phyloP scores from a whole-genome alignment of 2,329 filamentous ascomycete species.

The Macroventuria anomochaeta region DNA sequence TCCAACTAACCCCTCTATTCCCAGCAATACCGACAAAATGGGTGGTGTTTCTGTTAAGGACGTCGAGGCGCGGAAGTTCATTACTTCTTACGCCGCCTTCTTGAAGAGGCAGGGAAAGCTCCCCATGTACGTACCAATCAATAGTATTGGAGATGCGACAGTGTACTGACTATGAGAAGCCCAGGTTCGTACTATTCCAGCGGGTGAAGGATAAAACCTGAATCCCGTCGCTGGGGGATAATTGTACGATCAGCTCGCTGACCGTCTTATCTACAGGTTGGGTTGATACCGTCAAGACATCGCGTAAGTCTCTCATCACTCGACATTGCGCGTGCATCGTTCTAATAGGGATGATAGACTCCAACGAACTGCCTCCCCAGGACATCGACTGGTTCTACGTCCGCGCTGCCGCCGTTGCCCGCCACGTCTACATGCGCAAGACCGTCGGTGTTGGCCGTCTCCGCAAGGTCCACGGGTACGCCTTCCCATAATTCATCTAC shows the following conservation, averaged over 20 bases:
- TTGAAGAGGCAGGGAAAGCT: slow-evolving; percentile 95
- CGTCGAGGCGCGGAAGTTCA: slow-evolving; percentile 91
- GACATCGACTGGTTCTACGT: slow-evolving; percentile 94
- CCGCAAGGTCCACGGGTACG: slow-evolving; percentile 83
- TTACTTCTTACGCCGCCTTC: slow-evolving; percentile 83
- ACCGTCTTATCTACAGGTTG: slow-evolving; percentile 73
- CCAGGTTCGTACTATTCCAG: slow-evolving; percentile 69
- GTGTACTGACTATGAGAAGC: slow-evolving; percentile 36
- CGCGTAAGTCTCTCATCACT: slow-evolving; percentile 49
- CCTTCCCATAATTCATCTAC: background rate
- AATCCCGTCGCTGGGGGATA: slow-evolving; percentile 63
- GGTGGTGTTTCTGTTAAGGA: slow-evolving; percentile 82
- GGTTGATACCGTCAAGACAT: slow-evolving; percentile 99
- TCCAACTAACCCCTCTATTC: slow-evolving; percentile 24
- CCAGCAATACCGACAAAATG: slow-evolving; percentile 70
- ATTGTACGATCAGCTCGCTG: slow-evolving; percentile 49
- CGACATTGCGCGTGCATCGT: background rate
- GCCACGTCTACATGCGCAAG: slow-evolving; percentile 99
- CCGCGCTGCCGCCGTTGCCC: slow-evolving; percentile 92
- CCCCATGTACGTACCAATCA: slow-evolving; percentile 62
- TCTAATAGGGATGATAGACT: slow-evolving; percentile 56
- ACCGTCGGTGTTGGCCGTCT: slow-evolving; percentile 98
- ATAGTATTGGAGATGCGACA: background rate
- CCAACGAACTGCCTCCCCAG: slow-evolving; percentile 98
- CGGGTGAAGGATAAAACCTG: slow-evolving; percentile 54